phyloP scores from a whole-genome alignment of 148 eudicot species.

The Rhododendron williamsianum region DNA sequence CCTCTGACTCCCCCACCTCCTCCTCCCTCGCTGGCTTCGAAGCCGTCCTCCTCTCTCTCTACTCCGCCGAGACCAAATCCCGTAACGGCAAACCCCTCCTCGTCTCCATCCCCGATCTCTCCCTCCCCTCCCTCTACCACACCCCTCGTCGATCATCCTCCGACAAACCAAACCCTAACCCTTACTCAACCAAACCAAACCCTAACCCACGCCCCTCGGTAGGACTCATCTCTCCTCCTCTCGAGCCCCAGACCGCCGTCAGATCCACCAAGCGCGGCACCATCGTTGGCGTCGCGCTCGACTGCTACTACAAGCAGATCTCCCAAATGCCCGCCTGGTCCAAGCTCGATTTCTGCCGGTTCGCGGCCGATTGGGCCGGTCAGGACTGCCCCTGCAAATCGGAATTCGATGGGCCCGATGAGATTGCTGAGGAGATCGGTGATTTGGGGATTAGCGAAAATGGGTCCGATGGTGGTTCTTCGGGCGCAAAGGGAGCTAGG shows the following conservation, averaged over 20 bases:
- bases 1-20: conserved; percentile 17
- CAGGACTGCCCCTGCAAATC: conserved; percentile 61
- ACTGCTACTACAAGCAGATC: conserved; percentile 64
- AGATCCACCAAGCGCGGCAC: conserved; percentile 79
- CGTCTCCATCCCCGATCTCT: conserved; percentile 61
- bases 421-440: conserved; percentile 12
- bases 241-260: conserved; percentile 78
- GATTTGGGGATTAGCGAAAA: conserved; percentile 17
- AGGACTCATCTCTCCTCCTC: conserved; percentile 56
- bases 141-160: conserved; percentile 15
- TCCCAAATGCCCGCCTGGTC: conserved; percentile 89
- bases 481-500: conserved; percentile 22
- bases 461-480: conserved; percentile 2
- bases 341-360: conserved; percentile 66
- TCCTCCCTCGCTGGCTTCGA: conserved; percentile 80
- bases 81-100: conserved; percentile 60
- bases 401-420: conserved; percentile 23
- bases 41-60: conserved; percentile 67
- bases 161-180: conserved; percentile 18
- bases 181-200: background rate
- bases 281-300: conserved; percentile 70
- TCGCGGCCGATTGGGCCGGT: conserved; percentile 74
- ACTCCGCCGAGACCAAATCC: conserved; percentile 56
- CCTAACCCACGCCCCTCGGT: conserved; percentile 15
- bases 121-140: conserved; percentile 80